These are phyloP conservation scores for Lactarius sp. DNA, from an alignment of 768 basidiomycete species.

Conservation along the genomic window DNA sequence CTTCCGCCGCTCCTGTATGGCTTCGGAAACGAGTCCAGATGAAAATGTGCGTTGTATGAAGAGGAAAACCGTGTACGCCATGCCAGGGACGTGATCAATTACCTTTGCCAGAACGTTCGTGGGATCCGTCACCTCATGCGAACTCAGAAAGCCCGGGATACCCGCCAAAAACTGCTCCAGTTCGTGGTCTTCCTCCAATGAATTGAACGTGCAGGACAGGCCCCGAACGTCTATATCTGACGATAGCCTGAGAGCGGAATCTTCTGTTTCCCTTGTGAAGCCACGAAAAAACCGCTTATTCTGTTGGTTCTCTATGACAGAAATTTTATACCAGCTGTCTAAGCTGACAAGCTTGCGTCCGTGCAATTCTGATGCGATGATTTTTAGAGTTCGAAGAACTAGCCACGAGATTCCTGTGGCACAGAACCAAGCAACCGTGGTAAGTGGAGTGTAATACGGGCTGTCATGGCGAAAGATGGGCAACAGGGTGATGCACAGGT, in stretches of 20 bases:
- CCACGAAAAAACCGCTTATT: constrained; percentile 18
- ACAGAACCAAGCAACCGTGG: constrained; percentile 17
- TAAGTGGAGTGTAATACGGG: constrained; percentile 28
- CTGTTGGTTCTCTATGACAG: constrained; percentile 11
- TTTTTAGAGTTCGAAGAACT: constrained; percentile 7
- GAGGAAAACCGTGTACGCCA: constrained; percentile 18
- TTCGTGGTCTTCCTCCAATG: constrained; percentile 22
- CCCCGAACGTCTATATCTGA: constrained; percentile 18
- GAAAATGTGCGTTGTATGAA: constrained; percentile 21
- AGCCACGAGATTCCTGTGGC: constrained; percentile 15
- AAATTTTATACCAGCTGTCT: constrained; percentile 18
- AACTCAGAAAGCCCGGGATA: constrained; percentile 20
- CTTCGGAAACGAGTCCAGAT: constrained; percentile 13
- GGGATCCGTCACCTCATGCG: constrained; percentile 10
- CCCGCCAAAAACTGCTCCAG: constrained; percentile 17
- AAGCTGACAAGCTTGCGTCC: constrained; percentile 15
- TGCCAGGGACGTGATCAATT: constrained; percentile 8
- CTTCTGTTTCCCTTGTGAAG: constrained; percentile 15
- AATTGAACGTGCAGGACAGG: constrained; percentile 15
- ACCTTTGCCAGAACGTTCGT: not conserved
- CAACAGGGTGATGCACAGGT: constrained; percentile 20
- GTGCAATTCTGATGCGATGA: constrained; percentile 12
- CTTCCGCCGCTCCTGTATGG: constrained; percentile 13
- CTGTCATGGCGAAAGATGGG: constrained; percentile 21
- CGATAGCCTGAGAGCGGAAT: constrained; percentile 5